Conservation (phyloP, 2,329 filamentous ascomycete species). For the Plenodomus biglobosus region DNA sequence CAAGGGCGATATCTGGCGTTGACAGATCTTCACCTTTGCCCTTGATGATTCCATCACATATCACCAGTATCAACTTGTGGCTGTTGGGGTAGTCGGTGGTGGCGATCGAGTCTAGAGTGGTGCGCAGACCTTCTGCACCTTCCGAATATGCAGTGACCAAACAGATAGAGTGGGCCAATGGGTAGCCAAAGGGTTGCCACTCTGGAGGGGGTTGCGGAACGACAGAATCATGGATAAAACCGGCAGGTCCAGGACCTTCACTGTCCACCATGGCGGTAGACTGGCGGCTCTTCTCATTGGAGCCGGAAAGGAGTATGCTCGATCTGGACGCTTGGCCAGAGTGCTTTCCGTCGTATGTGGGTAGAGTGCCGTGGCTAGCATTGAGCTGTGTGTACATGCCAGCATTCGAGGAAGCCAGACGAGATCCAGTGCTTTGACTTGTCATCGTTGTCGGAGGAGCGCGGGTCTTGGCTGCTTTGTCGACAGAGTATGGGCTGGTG, state of each 20-base stretch:
- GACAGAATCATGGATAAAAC: slow-evolving; percentile 95
- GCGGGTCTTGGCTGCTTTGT: slow-evolving; percentile 58
- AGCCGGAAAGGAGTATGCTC: slow-evolving; percentile 48
- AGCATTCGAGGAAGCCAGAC: slow-evolving; percentile 65
- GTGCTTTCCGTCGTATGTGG: slow-evolving; percentile 45
- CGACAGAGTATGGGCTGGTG: slow-evolving; percentile 82
- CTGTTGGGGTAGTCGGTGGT: slow-evolving; percentile 99
- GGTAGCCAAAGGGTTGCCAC: slow-evolving; percentile 96
- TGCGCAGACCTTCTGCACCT: slow-evolving; percentile 87
- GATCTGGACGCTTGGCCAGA: slow-evolving; percentile 42
- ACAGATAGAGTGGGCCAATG: slow-evolving; percentile 89
- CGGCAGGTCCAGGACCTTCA: slow-evolving; percentile 78
- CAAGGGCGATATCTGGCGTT: slow-evolving; percentile 85
- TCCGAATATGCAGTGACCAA: slow-evolving; percentile 97
- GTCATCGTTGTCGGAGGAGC: slow-evolving; percentile 88
- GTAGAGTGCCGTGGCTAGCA: slow-evolving; percentile 59
- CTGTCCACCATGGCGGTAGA: slow-evolving; percentile 59
- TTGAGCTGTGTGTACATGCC: slow-evolving; percentile 69
- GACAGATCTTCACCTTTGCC: slow-evolving; percentile 84
- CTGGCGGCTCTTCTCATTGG: slow-evolving; percentile 50
- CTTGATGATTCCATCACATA: slow-evolving; percentile 98
- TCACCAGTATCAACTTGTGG: slow-evolving; percentile 93
- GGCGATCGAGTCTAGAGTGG: slow-evolving; percentile 92
- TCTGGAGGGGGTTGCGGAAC: slow-evolving; percentile 95
- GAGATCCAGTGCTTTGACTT: slow-evolving; percentile 76